Base-by-base conservation (phyloP, 1,284 basidiomycete species). In the Singerocomus inundabilis region DNA sequence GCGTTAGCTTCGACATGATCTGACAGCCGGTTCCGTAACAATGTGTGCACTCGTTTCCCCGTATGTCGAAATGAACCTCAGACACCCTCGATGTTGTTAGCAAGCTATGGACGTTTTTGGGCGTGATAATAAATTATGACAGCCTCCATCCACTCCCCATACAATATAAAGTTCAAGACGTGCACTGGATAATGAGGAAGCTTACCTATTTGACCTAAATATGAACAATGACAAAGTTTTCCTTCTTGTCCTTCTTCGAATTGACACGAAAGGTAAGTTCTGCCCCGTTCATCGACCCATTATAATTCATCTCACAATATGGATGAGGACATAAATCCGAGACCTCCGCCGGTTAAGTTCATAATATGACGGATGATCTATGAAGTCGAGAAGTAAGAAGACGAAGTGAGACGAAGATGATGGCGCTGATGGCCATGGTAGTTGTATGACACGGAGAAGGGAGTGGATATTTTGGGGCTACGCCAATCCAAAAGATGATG, bases 21-120 rank as follows among this genome's bases (percentile, higher is more conserved):
- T 54, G 30, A 53, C 44, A 44, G 44, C 15, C 35, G 4, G 15
- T 55, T 44, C 32, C 52, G 52, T 51, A 51, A 51, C n/a, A 1
- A 38, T 31, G 32, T 40, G 31, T 48, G 35, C 49, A 9, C n/a
- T 31, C 30, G 26, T 12, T 43, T 51, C 33, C 56, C 21, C 21
- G 21, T 21, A 21, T 21, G 21, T 21, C 21, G 4, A 21, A 21
- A 21, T 21, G 21, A 21, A 56, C 54, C 54, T 56, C 54, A 53
- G 54, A 56, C 52, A 56, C 54, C 54, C 52, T 2, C 28, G 35
- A 29, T 13, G 7, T 12, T 28, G 40, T 34, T 31, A 38, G 5
- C 8, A 21, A 21, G 21, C 21, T 21, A 21, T 21, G 21, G 21
- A 21, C 21, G 21, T 21, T 21, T 21, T 21, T 21, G 21, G 21